A percentile compares a stretch with the other conserved stretches of the same genome.
These are phyloP conservation scores for Pogostemon cablin DNA, from an alignment of 257 asterid genomes.

Conservation along the genomic window DNA sequence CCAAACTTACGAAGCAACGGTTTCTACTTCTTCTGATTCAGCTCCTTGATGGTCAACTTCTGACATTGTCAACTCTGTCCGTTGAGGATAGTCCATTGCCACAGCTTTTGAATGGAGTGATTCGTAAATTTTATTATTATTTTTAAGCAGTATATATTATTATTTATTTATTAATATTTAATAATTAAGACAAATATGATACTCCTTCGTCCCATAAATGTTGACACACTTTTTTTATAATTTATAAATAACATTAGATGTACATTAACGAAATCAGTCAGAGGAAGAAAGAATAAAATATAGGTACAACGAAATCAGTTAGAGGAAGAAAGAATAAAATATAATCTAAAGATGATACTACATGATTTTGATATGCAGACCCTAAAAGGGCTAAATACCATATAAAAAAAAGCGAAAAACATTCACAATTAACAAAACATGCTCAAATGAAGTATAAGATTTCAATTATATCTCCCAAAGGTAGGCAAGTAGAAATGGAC, in stretches of 20 bases:
- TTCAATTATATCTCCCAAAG: constrained; percentile 44
- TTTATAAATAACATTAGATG: no score
- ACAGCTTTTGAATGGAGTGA: constrained; percentile 56
- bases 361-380: constrained; percentile 45
- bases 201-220: no score
- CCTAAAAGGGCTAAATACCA: constrained; percentile 30
- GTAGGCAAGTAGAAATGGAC: constrained; percentile 22
- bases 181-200: no score
- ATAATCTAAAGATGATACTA: constrained; percentile 37
- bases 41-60: constrained; percentile 54
- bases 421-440: constrained; percentile 37
- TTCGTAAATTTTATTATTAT: no score
- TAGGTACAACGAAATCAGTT: no score
- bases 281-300: not conserved
- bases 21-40: constrained; percentile 65
- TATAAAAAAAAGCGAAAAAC: constrained; percentile 32
- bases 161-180: no score
- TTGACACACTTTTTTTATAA: no score
- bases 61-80: constrained; percentile 57
- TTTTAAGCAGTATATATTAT: no score
- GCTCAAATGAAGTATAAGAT: constrained; percentile 38
- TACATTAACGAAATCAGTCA: no score
- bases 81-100: constrained; percentile 51
- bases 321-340: not conserved
- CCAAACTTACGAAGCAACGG: constrained; percentile 87